Base-by-base conservation (phyloP, 1,139 yeast genomes). In the Debaryomyces singareniensis region DNA sequence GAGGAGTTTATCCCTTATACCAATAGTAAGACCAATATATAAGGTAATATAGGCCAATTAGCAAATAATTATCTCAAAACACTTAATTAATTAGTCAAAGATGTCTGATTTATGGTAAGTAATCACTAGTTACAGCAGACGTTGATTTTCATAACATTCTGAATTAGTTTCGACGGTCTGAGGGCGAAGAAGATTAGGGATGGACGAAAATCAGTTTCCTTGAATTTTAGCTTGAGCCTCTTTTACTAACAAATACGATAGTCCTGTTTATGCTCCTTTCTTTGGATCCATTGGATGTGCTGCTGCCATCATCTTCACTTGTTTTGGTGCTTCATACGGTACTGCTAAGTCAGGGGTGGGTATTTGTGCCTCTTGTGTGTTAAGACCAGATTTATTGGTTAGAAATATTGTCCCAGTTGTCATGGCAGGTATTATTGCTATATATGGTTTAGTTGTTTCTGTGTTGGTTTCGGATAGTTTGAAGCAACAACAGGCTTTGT, bases 331-430 rank as follows among this genome's bases (percentile, higher is more conserved):
- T 47, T 91, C 97, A 33, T 87, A 89, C 61, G 99, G 98, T 71
- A 93, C 98, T 45, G 99, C 99, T 54, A 93, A 93, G 68, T 83
- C 96, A 25, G 99, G 99, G 68, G 95, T 91, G 42, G 98, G 99
- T 78, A 89, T 93, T 56, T 87, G 96, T 70, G 98, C 96, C 57
- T 87, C 96, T 46, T 85, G 95, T 65, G 96, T 89, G 40, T 72
- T 91, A 59, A 84, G 96, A 75, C 98, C 98, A 43, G 97, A 91
- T 60, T 74, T 86, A 61, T 75, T 82, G 65, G 94, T 87, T 45
- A 83, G 76, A 63, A 81, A 78, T 61, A 78, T 84, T 53, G 93
- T 93, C 43, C 98, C 98, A 39, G 98, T 93, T 47, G 82, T 93
- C 68, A 89, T 93, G 96, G 95, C 97, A 41, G 99, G 99, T 84